Conservation (phyloP, 2,329 filamentous ascomycete species). For the Nemania diffusa region DNA sequence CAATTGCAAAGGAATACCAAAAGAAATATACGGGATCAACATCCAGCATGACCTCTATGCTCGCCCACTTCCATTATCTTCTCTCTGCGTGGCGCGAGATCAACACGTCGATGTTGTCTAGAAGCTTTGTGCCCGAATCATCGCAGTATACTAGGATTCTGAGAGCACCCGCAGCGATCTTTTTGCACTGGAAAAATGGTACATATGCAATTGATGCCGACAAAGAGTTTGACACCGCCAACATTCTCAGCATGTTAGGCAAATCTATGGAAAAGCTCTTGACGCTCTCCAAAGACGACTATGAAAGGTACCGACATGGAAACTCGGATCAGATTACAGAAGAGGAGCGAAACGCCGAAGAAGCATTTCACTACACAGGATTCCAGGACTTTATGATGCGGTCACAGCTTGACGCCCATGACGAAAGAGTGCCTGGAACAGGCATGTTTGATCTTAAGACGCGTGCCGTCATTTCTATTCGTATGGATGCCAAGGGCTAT, state of each 20-base stretch:
- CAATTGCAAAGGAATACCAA: conserved; percentile 70
- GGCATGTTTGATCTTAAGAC: conserved; percentile 98
- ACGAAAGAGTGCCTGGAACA: conserved; percentile 84
- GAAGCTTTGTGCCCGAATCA: conserved; percentile 70
- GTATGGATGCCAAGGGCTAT: conserved; percentile 82
- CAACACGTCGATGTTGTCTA: conserved; percentile 73
- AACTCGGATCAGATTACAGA: conserved; percentile 75
- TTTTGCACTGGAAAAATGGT: conserved; percentile 83
- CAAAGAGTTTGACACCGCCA: conserved; percentile 87
- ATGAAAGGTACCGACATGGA: conserved; percentile 81
- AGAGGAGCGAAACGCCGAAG: conserved; percentile 75
- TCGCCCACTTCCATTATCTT: conserved; percentile 93
- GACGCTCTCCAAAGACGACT: conserved; percentile 83
- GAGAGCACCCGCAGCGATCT: conserved; percentile 80
- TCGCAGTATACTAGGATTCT: conserved; percentile 76
- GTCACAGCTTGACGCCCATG: conserved; percentile 92
- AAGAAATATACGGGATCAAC: conserved; percentile 94
- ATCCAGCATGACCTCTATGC: conserved; percentile 90
- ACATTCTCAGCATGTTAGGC: conserved; percentile 88
- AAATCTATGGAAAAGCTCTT: conserved; percentile 97
- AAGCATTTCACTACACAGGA: conserved; percentile 88
- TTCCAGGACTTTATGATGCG: conserved; percentile 91
- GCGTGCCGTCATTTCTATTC: conserved; percentile 87
- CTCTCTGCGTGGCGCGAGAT: conserved; percentile 84
- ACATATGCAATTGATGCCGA: conserved; percentile 95